Percentiles rank a stretch among this genome's conserved stretches.
phyloP scores from a whole-genome alignment of 495 filamentous ascomycete genomes.

The Achaetomiella virescens region DNA sequence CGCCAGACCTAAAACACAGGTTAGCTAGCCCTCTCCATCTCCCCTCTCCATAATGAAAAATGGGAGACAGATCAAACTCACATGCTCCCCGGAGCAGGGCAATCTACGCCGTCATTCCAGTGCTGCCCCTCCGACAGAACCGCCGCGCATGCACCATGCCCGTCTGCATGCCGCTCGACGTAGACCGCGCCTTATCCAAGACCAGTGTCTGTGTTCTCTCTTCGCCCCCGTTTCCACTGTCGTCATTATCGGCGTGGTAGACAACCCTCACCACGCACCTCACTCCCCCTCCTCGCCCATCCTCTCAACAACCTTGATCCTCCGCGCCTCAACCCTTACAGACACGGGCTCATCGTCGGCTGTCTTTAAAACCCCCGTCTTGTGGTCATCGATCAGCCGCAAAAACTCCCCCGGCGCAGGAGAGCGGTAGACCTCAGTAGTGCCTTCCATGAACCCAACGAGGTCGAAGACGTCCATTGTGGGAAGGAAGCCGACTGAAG shows the following conservation, averaged over 20 bases:
- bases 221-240: background rate
- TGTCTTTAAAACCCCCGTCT: slow-evolving; percentile 9
- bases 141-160: slow-evolving; percentile 31
- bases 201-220: slow-evolving; percentile 7
- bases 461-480: slow-evolving; percentile 12
- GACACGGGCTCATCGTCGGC: background rate
- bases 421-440: background rate
- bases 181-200: slow-evolving; percentile 13
- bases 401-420: background rate
- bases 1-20: background rate
- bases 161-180: slow-evolving; percentile 10
- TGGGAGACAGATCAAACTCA: background rate
- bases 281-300: background rate
- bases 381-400: slow-evolving; percentile 15
- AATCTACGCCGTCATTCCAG: slow-evolving; percentile 24
- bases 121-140: slow-evolving; percentile 27
- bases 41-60: background rate
- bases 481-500: background rate
- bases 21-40: background rate
- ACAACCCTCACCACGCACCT: slow-evolving; percentile 11
- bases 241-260: background rate
- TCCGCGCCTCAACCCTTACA: slow-evolving; percentile 21
- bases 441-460: background rate
- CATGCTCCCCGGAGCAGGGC: background rate
- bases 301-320: slow-evolving; percentile 15